Evolutionary conservation across 805 yeast genomes (phyloP).

Genomic region (Candida arabinofermentans): DNA sequence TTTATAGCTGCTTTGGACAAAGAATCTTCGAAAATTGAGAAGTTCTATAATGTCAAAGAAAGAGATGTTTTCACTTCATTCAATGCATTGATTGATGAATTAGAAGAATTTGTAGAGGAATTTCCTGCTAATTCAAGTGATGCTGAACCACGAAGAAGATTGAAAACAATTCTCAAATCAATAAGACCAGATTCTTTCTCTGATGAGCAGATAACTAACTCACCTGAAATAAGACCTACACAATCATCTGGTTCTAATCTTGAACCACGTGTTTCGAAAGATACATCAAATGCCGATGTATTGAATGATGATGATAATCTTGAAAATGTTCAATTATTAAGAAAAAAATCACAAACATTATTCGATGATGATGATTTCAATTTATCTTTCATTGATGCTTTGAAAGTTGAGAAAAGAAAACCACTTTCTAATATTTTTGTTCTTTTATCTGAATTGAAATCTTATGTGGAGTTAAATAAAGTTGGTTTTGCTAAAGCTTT

Average conservation of each 20-base stretch:
- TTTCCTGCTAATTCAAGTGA: constrained; percentile 22
- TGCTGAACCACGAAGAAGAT: constrained; percentile 8
- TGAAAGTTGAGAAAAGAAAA: constrained; percentile 61
- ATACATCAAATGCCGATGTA: constrained; percentile 13
- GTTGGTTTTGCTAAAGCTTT: constrained; percentile 89
- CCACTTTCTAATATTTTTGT: constrained; percentile 66
- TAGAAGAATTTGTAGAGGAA: constrained; percentile 53
- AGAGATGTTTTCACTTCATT: constrained; percentile 48
- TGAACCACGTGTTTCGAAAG: constrained; percentile 14
- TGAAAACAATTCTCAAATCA: constrained; percentile 14
- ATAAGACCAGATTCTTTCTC: constrained; percentile 10
- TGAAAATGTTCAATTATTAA: constrained; percentile 16
- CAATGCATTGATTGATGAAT: constrained; percentile 56
- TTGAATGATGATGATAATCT: constrained; percentile 7
- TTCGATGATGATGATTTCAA: constrained; percentile 36
- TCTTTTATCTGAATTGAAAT: constrained; percentile 72
- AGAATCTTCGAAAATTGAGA: constrained; percentile 73
- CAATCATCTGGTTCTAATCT: not conserved
- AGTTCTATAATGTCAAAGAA: constrained; percentile 69
- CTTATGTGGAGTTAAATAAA: constrained; percentile 76
- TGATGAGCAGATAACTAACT: constrained; percentile 3
- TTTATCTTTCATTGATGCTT: constrained; percentile 42
- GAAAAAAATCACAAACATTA: constrained; percentile 28
- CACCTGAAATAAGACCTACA: not conserved
- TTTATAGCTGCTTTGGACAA: constrained; percentile 71